Conservation (phyloP, 2,329 filamentous ascomycete species). For the Proliferodiscus dingleyae region DNA sequence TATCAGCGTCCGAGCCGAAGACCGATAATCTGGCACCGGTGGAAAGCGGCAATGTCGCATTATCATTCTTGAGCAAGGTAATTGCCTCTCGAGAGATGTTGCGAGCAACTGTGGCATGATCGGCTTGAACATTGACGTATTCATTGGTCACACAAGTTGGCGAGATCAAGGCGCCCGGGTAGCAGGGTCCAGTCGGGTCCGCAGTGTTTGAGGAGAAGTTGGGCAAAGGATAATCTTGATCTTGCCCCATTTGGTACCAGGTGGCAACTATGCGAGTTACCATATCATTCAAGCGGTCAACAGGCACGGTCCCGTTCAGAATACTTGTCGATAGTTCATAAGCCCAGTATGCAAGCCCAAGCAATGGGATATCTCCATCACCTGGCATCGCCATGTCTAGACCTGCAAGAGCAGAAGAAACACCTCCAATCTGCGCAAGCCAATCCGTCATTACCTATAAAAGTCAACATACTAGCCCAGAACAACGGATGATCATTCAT, state of each 20-base stretch:
- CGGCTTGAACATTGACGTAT: conserved; percentile 55
- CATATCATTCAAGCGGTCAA: conserved; percentile 53
- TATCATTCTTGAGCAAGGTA: conserved; percentile 59
- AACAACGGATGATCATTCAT: neutral
- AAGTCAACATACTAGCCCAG: conserved; percentile 5
- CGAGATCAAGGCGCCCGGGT: conserved; percentile 53
- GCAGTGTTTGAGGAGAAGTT: conserved; percentile 58
- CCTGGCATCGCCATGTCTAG: conserved; percentile 70
- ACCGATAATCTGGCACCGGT: conserved; percentile 36
- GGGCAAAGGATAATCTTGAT: conserved; percentile 49
- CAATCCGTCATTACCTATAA: conserved; percentile 64
- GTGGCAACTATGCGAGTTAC: conserved; percentile 52
- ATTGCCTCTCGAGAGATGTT: conserved; percentile 51
- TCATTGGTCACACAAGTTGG: conserved; percentile 63
- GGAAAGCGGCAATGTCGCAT: conserved; percentile 46
- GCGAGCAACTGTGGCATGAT: conserved; percentile 46
- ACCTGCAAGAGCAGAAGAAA: conserved; percentile 55
- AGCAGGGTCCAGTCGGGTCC: conserved; percentile 49
- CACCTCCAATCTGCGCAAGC: conserved; percentile 56
- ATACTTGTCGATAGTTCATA: conserved; percentile 50
- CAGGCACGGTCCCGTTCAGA: conserved; percentile 52
- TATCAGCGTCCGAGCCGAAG: conserved; percentile 47
- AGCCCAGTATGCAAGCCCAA: conserved; percentile 48
- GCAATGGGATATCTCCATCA: conserved; percentile 46
- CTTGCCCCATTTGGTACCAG: conserved; percentile 57